A percentile compares a stretch with the other conserved stretches of the same genome.
Evolutionary conservation across 2,329 filamentous ascomycete genomes (phyloP).

Genomic region (Aspergillus tamarii): DNA sequence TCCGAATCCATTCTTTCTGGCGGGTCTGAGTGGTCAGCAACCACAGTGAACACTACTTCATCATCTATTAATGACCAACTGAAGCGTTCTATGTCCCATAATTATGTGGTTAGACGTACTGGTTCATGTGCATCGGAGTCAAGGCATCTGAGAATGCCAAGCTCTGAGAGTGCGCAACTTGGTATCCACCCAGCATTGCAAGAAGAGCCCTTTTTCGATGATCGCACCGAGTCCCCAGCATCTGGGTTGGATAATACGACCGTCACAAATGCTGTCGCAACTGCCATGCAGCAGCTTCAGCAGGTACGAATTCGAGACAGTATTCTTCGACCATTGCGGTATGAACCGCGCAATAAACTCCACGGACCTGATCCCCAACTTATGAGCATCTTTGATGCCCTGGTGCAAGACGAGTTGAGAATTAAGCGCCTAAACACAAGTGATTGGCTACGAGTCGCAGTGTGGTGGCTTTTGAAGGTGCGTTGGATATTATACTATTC

Average conservation of each 20-base stretch:
- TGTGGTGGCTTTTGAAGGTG: conserved; percentile 39
- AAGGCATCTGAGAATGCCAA: not conserved
- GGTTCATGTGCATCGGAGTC: not conserved
- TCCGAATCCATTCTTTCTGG: not conserved
- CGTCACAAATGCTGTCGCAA: conserved; percentile 22
- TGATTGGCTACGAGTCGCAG: conserved; percentile 36
- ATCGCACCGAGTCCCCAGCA: conserved; percentile 2
- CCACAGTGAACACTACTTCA: not conserved
- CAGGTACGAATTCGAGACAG: conserved; percentile 30
- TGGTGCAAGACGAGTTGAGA: conserved; percentile 26
- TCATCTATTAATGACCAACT: not conserved
- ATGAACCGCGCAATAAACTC: conserved; percentile 28
- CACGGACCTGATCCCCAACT: conserved; percentile 29
- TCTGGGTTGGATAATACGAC: conserved; percentile 10
- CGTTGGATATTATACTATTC: not conserved
- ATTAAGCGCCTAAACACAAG: conserved; percentile 27
- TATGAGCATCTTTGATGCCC: conserved; percentile 22
- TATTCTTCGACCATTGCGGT: conserved; percentile 29
- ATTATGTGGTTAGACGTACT: not conserved
- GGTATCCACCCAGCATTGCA: not conserved
- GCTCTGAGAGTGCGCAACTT: not conserved
- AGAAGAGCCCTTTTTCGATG: conserved; percentile 9
- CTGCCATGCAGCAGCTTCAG: conserved; percentile 31
- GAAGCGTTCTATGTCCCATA: not conserved
- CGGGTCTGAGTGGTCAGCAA: not conserved